Evolutionary conservation across 1,284 basidiomycete genomes (phyloP).

Genomic region (Ustilago nuda): DNA sequence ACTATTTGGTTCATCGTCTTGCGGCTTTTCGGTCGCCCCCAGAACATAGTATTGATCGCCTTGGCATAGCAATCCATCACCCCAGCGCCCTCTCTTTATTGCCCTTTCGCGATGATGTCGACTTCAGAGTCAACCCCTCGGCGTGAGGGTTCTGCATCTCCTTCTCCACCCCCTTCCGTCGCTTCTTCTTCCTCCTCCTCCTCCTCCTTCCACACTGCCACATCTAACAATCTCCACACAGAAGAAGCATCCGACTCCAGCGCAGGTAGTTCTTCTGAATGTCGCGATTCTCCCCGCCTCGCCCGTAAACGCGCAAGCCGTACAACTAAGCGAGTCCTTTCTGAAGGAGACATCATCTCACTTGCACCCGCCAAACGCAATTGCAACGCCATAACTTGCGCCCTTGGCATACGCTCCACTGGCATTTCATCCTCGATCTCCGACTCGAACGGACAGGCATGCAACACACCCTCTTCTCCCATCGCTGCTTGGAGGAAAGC

Average conservation of each 20-base stretch:
- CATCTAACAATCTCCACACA: constrained; percentile 1
- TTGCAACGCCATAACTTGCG: background rate
- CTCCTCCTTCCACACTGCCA: background rate
- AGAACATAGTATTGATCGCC: no score
- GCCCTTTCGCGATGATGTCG: no score
- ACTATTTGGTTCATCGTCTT: no score
- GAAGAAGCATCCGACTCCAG: constrained; percentile 33
- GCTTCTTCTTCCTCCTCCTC: background rate
- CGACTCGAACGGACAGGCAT: background rate
- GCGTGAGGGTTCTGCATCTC: no score
- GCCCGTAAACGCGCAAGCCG: constrained; percentile 3
- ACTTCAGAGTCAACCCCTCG: no score
- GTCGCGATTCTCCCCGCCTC: background rate
- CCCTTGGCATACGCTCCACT: constrained; percentile 9
- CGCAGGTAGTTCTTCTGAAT: constrained; percentile 15
- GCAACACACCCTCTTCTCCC: background rate
- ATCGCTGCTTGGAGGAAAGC: background rate
- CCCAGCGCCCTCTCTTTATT: no score
- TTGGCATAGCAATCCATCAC: no score
- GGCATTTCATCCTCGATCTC: background rate
- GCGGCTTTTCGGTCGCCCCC: no score
- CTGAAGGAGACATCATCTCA: constrained; percentile 25
- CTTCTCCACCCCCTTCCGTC: no score
- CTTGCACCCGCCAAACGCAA: constrained; percentile 16
- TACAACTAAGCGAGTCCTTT: constrained; percentile 21